These are phyloP conservation scores for Botrytis fabae DNA, from an alignment of 2,329 filamentous ascomycete genomes.

Conservation along the genomic window DNA sequence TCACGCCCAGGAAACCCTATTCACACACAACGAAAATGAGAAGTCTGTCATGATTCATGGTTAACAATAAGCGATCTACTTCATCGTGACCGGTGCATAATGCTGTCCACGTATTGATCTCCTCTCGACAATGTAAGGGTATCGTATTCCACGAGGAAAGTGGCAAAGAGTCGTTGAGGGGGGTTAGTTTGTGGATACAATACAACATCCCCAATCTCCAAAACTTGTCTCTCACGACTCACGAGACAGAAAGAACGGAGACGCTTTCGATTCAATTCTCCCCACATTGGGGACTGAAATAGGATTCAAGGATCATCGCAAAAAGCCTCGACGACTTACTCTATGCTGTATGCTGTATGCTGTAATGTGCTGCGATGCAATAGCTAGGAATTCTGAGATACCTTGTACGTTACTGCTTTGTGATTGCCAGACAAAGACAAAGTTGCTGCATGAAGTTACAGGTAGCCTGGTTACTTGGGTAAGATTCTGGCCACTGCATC, in stretches of 20 bases:
- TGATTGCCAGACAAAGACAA: neutral
- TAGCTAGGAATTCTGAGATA: conserved; percentile 16
- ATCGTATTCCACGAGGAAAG: conserved; percentile 2
- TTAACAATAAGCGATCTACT: neutral
- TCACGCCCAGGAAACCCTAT: neutral
- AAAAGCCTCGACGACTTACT: neutral
- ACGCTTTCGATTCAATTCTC: neutral
- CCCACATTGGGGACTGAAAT: neutral
- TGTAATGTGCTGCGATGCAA: conserved; percentile 15
- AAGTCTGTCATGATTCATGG: neutral
- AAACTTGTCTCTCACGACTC: neutral
- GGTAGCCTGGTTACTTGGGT: neutral
- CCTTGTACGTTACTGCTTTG: conserved; percentile 11
- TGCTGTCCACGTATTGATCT: neutral
- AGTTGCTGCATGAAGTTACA: conserved; percentile 2
- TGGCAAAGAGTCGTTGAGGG: conserved; percentile 3
- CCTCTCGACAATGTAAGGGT: neutral
- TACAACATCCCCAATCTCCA: neutral
- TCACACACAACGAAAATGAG: neutral
- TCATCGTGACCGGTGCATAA: neutral
- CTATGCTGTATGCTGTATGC: conserved; percentile 5
- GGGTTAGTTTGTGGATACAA: neutral
- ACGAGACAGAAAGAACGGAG: neutral
- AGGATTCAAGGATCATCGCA: conserved; percentile 8
- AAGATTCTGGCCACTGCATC: neutral